phyloP scores from a whole-genome alignment of 2,329 filamentous ascomycete genomes.

The Bisporella sp. region DNA sequence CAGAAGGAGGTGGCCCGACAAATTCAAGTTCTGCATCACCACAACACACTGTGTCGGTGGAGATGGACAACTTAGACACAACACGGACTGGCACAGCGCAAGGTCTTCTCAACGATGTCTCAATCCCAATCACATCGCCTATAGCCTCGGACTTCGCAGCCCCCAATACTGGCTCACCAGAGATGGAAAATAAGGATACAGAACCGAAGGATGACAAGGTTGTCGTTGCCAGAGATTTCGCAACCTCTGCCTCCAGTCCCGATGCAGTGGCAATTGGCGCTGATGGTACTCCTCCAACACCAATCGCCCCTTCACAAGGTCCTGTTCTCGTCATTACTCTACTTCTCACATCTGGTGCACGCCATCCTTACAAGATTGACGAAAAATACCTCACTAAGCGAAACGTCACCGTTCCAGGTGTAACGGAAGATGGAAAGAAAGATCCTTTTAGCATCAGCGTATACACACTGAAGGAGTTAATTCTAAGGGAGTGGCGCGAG shows the following conservation, averaged over 20 bases:
- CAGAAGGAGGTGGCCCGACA: conserved; percentile 5
- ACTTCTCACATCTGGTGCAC: conserved; percentile 71
- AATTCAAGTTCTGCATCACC: conserved; percentile 9
- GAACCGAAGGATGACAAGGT: neutral
- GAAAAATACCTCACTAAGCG: conserved; percentile 78
- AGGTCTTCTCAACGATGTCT: conserved; percentile 19
- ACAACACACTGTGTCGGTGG: conserved; percentile 10
- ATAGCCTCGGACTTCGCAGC: conserved; percentile 11
- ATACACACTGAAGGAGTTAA: conserved; percentile 90
- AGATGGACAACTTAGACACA: conserved; percentile 20
- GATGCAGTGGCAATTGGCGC: too few species aligned
- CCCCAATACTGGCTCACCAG: conserved; percentile 2
- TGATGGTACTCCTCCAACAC: neutral
- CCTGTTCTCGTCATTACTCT: conserved; percentile 68
- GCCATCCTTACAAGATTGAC: conserved; percentile 87
- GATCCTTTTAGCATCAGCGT: conserved; percentile 89
- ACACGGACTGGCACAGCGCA: conserved; percentile 17
- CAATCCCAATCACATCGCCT: conserved; percentile 17
- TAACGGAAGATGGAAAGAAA: conserved; percentile 48
- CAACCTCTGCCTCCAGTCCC: neutral
- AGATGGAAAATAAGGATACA: conserved; percentile 4
- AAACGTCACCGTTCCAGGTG: conserved; percentile 67
- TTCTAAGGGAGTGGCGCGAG: conserved; percentile 84
- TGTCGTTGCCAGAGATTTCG: neutral
- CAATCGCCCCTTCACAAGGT: conserved; percentile 27